These are phyloP conservation scores for Boletus subcaerulescens DNA, from an alignment of 768 basidiomycete species.

Conservation along the genomic window DNA sequence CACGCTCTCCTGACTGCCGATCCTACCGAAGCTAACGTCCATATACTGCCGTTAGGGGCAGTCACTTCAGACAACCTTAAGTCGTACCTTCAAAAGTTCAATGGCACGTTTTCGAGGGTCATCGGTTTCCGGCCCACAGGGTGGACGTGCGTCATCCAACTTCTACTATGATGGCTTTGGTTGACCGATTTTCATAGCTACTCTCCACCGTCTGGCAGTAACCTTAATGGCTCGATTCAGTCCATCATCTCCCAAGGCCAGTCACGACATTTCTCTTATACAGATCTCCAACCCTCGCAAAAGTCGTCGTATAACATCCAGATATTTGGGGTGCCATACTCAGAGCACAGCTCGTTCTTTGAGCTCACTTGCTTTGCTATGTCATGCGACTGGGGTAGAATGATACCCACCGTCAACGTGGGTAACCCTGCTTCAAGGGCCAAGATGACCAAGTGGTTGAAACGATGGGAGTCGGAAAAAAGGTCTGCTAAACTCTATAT, in stretches of 20 bases:
- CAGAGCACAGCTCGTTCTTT: constrained; percentile 94
- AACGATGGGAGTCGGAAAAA: constrained; percentile 84
- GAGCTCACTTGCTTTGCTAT: constrained; percentile 95
- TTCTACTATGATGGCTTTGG: neutral
- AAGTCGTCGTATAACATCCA: constrained; percentile 69
- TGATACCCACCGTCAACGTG: constrained; percentile 95
- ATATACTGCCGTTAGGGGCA: constrained; percentile 75
- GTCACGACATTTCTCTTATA: constrained; percentile 62
- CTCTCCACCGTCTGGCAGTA: constrained; percentile 60
- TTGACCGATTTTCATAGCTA: constrained; percentile 43
- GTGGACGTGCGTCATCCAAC: constrained; percentile 71
- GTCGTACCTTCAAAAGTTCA: constrained; percentile 71
- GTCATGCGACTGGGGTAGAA: constrained; percentile 78
- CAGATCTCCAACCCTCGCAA: constrained; percentile 62
- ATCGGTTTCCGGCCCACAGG: constrained; percentile 93
- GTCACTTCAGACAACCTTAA: constrained; percentile 77
- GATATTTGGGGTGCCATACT: constrained; percentile 86
- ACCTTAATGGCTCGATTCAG: constrained; percentile 60
- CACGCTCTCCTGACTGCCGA: constrained; percentile 73
- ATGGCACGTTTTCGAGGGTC: constrained; percentile 64
- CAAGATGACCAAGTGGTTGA: constrained; percentile 89
- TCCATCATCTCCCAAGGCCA: constrained; percentile 68
- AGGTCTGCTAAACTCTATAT: constrained; percentile 43
- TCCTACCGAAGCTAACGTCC: constrained; percentile 75
- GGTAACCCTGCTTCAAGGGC: constrained; percentile 66